These are phyloP conservation scores for Geosmithia morbida DNA, from an alignment of 2,329 filamentous ascomycete species.

Conservation along the genomic window DNA sequence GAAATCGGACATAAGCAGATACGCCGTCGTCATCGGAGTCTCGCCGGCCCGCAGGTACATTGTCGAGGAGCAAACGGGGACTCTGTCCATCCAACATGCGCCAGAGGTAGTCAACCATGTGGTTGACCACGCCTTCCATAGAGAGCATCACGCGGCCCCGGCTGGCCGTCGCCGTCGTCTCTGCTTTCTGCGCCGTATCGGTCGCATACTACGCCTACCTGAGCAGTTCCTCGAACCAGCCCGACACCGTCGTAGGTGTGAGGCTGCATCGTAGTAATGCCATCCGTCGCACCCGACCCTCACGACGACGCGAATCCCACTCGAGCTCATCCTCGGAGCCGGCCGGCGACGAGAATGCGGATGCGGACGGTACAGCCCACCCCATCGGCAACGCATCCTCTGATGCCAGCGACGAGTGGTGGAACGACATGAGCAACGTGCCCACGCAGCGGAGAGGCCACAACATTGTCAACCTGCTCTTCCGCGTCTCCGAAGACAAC, in stretches of 20 bases:
- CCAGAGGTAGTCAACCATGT: slow-evolving; percentile 23
- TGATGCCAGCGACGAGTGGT: slow-evolving; percentile 32
- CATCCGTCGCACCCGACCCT: slow-evolving; percentile 34
- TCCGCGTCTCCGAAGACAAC: slow-evolving; percentile 88
- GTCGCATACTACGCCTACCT: slow-evolving; percentile 44
- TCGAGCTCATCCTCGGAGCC: slow-evolving; percentile 26
- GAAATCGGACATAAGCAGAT: not conserved
- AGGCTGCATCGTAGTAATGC: slow-evolving; percentile 53
- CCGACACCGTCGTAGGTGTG: slow-evolving; percentile 9
- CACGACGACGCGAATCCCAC: slow-evolving; percentile 16
- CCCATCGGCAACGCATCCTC: slow-evolving; percentile 22
- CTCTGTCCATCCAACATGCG: slow-evolving; percentile 7
- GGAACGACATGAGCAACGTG: slow-evolving; percentile 26
- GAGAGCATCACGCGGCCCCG: slow-evolving; percentile 40
- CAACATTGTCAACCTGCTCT: slow-evolving; percentile 73
- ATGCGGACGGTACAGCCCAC: slow-evolving; percentile 12
- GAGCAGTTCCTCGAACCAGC: not conserved
- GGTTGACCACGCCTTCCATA: slow-evolving; percentile 31
- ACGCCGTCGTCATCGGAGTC: not conserved
- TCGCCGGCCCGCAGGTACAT: not conserved
- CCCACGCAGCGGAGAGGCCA: slow-evolving; percentile 46
- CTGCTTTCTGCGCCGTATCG: slow-evolving; percentile 40
- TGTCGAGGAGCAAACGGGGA: not conserved
- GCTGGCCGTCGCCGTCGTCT: slow-evolving; percentile 38
- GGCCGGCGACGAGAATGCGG: slow-evolving; percentile 28